Conservation (phyloP, 768 basidiomycete species). For the Suillus cothurnatus region DNA sequence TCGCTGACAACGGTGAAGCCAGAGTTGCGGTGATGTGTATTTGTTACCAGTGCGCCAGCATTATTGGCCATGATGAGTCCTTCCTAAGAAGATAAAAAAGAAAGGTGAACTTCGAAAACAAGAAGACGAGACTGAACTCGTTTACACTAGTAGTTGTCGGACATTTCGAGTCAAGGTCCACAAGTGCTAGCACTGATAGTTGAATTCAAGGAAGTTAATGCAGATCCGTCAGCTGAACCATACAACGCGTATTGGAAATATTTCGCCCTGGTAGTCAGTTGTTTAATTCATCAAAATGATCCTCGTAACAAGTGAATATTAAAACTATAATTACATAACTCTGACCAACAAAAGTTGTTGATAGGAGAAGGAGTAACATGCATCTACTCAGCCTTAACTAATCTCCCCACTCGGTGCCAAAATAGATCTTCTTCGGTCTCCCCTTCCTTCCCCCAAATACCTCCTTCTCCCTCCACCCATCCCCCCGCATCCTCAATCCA, state of each 20-base stretch:
- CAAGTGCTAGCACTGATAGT: neutral
- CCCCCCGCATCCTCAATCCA: conserved; percentile 47
- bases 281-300: too few relatives aligned
- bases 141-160: neutral
- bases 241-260: too few relatives aligned
- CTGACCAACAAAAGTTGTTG: too few relatives aligned
- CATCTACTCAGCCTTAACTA: conserved; percentile 44
- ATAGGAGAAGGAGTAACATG: neutral
- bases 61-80: neutral
- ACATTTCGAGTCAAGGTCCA: neutral
- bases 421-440: conserved; percentile 62
- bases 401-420: conserved; percentile 60
- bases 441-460: conserved; percentile 48
- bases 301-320: too few relatives aligned
- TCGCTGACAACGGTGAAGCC: neutral
- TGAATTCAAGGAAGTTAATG: neutral
- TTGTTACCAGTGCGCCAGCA: neutral
- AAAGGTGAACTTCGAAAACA: neutral
- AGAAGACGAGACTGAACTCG: neutral
- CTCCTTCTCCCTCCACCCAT: conserved; percentile 47
- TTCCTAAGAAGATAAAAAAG: neutral
- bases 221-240: too few relatives aligned
- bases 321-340: too few relatives aligned
- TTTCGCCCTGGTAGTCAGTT: too few relatives aligned
- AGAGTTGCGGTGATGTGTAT: neutral